Base-by-base conservation (phyloP, 2,329 filamentous ascomycete species). In the Exophiala viscosa region DNA sequence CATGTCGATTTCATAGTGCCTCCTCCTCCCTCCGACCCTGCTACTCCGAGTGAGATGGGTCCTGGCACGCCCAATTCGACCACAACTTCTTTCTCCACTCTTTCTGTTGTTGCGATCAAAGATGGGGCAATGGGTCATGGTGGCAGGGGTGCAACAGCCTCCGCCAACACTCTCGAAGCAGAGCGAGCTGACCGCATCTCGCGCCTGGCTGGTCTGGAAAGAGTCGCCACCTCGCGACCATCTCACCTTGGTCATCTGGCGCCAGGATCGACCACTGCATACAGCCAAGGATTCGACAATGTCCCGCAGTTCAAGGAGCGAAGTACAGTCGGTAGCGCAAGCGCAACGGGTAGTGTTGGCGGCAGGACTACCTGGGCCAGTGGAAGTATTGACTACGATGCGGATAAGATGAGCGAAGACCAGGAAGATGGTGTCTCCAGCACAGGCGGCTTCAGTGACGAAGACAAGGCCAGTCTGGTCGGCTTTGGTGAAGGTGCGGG, bases 151-250 rank as follows among this genome's bases (percentile, higher is more conserved):
- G 76, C 75, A n/a, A 69, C 68, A 33, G 70, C 82, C 5, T 86
- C 84, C 15, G 81, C 82, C 48, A 86, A 82, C 60, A 92, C 86
- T 64, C 84, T 93, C 55, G 91, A 96, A 65, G 90, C 90, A 58
- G 91, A 96, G 70, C 89, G 91, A 62, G 90, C 90, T 58, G 91
- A 96, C 71, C 90, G 92, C 65, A 96, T 97, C 70, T 96, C 90
- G 39, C 90, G 92, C 45, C 84, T 96, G 17, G 88, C 91, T 10
- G 92, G 92, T n/a, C 82, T 96, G 34, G 90, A 95, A 69, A 84
- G 88, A 51, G 85, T 96, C 52, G 85, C 87, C 13, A 88, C 89
- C n/a, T 79, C 86, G 39, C 85, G 88, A 57, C 76, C 81, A 28
- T 66, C 64, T 57, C 62, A 50, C 54, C 62, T 62, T 38, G 64